Base-by-base conservation (phyloP, 805 yeast species). In the Metschnikowia similis region DNA sequence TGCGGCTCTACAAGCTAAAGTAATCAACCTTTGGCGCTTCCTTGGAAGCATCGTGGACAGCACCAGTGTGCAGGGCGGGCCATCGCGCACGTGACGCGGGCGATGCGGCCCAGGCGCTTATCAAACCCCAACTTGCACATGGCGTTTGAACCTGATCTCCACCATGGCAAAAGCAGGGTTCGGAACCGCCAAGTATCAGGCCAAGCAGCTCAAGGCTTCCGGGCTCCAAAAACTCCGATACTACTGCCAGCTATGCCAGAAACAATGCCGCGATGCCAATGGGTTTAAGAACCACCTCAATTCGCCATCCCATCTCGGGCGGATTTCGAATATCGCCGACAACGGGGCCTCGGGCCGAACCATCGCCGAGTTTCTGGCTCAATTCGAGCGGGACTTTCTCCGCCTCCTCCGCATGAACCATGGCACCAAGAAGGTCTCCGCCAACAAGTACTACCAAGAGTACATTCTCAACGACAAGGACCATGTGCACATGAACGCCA, bases 211-310 rank as follows among this genome's bases (percentile, higher is more conserved):
- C 76, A 88, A 87, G 68, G 82, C 89, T 27, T 75, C 80, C 43
- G 98, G 98, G 2, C 81, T 91, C 27, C 97, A 91, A 67, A 84
- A 87, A 61, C 79, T 94, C 47, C 76, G 82, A 53, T 92, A 82
- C 76, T 95, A 90, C 67, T 94, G 99, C 66, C 98, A 86, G 65
- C 77, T 89, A 2, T 94, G 99, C 62, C 81, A 78, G 63, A 89
- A 92, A 61, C 99, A 94, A 69, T 91, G 98, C 65, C 72, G 97
- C 48, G 99, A 95, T 65, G 96, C 87, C 54, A 92, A 94, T 68
- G 99, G 99, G 27, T 94, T 87, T 72, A 85, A 87, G 60, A 86
- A 92, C 60, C 99, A 94, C 65, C 76, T 85, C n/a, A 75, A 77
- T 54, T 83, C 96, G n/a, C 89, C 87, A 41, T 74, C 87, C 1